Evolutionary conservation across 116 monocot species (phyloP).

Genomic region (Iris pallida): DNA sequence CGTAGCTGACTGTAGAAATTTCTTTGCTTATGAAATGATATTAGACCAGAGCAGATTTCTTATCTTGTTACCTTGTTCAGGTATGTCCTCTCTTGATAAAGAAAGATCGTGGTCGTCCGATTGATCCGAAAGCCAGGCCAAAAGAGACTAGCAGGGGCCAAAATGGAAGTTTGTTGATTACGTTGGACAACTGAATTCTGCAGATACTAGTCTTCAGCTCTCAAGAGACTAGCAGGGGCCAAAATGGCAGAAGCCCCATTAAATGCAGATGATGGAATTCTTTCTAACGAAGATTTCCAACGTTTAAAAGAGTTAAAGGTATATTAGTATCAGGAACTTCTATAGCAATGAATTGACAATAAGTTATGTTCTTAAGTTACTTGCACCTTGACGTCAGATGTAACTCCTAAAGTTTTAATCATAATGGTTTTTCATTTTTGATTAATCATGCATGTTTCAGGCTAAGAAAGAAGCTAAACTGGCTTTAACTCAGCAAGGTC

Average conservation of each 20-base stretch:
- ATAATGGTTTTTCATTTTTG: neutral
- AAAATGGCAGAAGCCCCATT: too few relatives aligned
- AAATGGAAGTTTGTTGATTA: conserved; percentile 58
- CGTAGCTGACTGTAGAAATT: conserved; percentile 2
- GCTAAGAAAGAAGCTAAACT: conserved; percentile 66
- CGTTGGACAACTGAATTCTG: conserved; percentile 39
- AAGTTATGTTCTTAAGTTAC: neutral
- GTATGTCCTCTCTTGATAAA: too few relatives aligned
- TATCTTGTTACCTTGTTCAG: too few relatives aligned
- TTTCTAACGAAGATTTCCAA: conserved; percentile 91
- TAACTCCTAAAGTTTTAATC: neutral
- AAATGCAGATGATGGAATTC: conserved; percentile 46
- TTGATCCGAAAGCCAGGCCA: too few relatives aligned
- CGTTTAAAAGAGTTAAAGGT: conserved; percentile 87
- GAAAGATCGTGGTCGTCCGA: too few relatives aligned
- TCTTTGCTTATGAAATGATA: conserved; percentile 6
- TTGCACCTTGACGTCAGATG: neutral
- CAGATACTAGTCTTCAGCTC: conserved; percentile 62
- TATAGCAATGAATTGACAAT: too few relatives aligned
- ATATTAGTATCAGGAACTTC: neutral
- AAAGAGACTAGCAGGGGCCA: conserved; percentile 46
- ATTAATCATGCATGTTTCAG: conserved; percentile 29
- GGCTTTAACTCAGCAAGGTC: conserved; percentile 63
- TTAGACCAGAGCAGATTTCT: too few relatives aligned
- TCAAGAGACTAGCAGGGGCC: conserved; percentile 63